Conservation (phyloP, 1,284 basidiomycete genomes). For the Inonotus hispidus region DNA sequence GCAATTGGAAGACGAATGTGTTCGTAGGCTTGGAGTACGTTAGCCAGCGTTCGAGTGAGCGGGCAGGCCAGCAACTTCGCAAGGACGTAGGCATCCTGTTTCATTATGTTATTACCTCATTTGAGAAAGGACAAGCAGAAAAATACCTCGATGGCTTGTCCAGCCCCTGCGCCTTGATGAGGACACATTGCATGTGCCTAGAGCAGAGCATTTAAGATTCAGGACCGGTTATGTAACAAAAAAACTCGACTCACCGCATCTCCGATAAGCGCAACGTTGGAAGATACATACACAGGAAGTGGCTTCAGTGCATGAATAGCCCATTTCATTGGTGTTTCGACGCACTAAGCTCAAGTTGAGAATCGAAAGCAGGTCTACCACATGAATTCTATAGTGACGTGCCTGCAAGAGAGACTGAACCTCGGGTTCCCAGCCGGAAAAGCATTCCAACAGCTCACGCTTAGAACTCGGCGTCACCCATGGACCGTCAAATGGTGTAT, state of each 20-base stretch:
- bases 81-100: conserved; percentile 32
- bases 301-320: conserved; percentile 13
- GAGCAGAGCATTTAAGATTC: background rate
- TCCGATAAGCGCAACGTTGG: conserved; percentile 19
- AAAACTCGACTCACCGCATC: conserved; percentile 11
- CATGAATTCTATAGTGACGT: conserved; percentile 10
- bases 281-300: conserved; percentile 12
- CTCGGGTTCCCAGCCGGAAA: conserved; percentile 43
- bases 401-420: conserved; percentile 42
- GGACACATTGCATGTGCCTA: conserved; percentile 37
- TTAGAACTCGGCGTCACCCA: conserved; percentile 36
- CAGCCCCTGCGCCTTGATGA: conserved; percentile 34
- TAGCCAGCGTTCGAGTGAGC: conserved; percentile 21
- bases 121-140: background rate
- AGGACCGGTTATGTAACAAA: background rate
- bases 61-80: conserved; percentile 26
- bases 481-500: conserved; percentile 35
- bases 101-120: background rate
- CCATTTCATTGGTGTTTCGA: conserved; percentile 21
- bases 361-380: background rate
- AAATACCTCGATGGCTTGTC: conserved; percentile 33
- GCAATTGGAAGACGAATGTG: conserved; percentile 32
- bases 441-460: conserved; percentile 34
- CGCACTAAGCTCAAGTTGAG: conserved; percentile 6
- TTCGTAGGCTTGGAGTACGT: conserved; percentile 32